A percentile compares a stretch with the other conserved stretches of the same genome.
These are phyloP conservation scores for Fusarium sp. DNA, from an alignment of 2,329 filamentous ascomycete species.

Conservation along the genomic window DNA sequence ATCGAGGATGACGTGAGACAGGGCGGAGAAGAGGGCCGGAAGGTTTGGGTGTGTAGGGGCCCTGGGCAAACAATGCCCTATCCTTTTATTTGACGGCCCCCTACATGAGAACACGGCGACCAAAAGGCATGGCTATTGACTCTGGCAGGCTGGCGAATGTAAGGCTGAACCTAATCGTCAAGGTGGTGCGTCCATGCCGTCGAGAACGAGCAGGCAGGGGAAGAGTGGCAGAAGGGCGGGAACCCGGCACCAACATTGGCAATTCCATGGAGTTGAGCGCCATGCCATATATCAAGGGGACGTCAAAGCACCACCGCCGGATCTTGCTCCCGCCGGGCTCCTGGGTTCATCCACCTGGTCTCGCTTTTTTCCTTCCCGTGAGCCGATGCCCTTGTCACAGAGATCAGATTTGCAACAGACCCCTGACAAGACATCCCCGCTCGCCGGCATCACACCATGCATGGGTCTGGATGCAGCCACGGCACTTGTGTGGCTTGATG, in stretches of 20 bases:
- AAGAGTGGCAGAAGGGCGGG: neutral
- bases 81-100: neutral
- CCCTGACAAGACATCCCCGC: neutral
- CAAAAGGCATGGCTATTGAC: constrained; percentile 1
- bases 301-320: neutral
- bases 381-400: neutral
- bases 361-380: neutral
- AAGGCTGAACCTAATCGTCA: constrained; percentile 31
- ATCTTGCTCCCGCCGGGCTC: neutral
- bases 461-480: constrained; percentile 27
- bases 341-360: neutral
- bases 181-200: constrained; percentile 10
- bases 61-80: neutral
- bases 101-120: neutral
- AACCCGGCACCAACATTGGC: neutral
- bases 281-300: constrained; percentile 2
- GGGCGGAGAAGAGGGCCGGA: neutral
- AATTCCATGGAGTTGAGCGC: neutral
- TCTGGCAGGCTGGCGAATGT: constrained; percentile 21
- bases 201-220: neutral
- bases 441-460: neutral
- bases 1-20: constrained; percentile 3
- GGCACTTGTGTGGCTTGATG: constrained; percentile 24
- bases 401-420: neutral
- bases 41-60: neutral